Conservation (phyloP, 768 basidiomycete species). For the Daedaleopsis sinensis region DNA sequence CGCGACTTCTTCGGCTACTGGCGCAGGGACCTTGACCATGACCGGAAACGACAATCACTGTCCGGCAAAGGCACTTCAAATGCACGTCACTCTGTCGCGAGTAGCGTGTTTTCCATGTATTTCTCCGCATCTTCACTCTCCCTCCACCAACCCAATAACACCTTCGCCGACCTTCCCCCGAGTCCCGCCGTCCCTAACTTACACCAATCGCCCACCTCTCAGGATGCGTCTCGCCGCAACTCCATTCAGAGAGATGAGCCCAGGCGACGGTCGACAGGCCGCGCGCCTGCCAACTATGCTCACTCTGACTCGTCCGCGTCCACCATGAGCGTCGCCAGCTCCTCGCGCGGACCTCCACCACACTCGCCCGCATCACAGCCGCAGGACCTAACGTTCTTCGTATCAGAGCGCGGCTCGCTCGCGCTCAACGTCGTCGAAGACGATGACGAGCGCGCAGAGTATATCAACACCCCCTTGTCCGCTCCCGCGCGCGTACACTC, state of each 20-base stretch:
- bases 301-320: constrained; percentile 19
- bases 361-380: constrained; percentile 14
- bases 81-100: constrained; percentile 48
- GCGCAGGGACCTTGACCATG: constrained; percentile 70
- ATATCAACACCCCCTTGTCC: constrained; percentile 7
- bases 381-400: constrained; percentile 26
- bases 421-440: constrained; percentile 14
- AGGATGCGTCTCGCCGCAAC: constrained; percentile 7
- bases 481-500: constrained; percentile 16
- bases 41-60: constrained; percentile 40
- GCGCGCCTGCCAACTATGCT: constrained; percentile 9
- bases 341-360: constrained; percentile 1
- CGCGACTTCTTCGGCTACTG: constrained; percentile 82
- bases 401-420: constrained; percentile 25
- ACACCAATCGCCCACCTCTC: constrained; percentile 1
- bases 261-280: constrained; percentile 3
- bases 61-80: constrained; percentile 28
- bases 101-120: constrained; percentile 60
- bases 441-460: constrained; percentile 13
- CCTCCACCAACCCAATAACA: constrained; percentile 28
- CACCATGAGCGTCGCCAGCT: constrained; percentile 13
- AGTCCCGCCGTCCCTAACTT: constrained; percentile 19
- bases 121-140: constrained; percentile 49
- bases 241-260: constrained; percentile 4
- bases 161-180: constrained; percentile 21